Evolutionary conservation across 1,284 basidiomycete genomes (phyloP), one percentile per base, ranked within the genome.

Genomic region (Puccinia triticina): DNA sequence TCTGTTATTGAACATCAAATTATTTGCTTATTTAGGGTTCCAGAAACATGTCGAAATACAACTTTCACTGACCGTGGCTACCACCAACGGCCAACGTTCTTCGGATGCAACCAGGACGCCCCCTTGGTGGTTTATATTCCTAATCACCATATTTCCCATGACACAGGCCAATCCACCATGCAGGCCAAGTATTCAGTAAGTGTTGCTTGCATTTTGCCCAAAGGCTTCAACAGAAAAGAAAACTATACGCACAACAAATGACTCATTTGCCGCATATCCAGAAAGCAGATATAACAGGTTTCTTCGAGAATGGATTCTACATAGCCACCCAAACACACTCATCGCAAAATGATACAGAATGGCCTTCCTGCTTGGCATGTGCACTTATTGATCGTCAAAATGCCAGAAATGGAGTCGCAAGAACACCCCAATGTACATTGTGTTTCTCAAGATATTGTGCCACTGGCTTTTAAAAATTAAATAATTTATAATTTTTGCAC

Each of bases 41-140:
- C 79, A 3, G 67, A 81, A 10, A 59, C 79, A 2, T 61, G 66
- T 34, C 40, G 46, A 43, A 23, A 59, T 43, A 46, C 57, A 8
- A 81, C 29, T 11, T 81, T 81, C 40, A 66, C 34, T 48, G 40
- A 43, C 12, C 37, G 46, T 32, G 79, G 79, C n/a, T 81, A 81
- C 71, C 57, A 72, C 69, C 73, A 66, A 50, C 67, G 78, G 14
- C 78, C 78, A 14, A 81, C 78, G 1, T 81, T 81, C 29, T 81
- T 81, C 61, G 78, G 78, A 37, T 81, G 78, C 48, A 11, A 53
- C 43, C 14, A 81, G 59, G 46, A 67, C 37, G 67, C 29, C 8
- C 78, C 78, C 18, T 14, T 81, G 57, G 55, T 81, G 23, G 67
- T 81, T 34, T 81, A 81, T 40, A 23, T 81, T 32, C 78, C 78